Base-by-base conservation (phyloP, 2,329 filamentous ascomycete species). In the Coniochaeta ligniaria region DNA sequence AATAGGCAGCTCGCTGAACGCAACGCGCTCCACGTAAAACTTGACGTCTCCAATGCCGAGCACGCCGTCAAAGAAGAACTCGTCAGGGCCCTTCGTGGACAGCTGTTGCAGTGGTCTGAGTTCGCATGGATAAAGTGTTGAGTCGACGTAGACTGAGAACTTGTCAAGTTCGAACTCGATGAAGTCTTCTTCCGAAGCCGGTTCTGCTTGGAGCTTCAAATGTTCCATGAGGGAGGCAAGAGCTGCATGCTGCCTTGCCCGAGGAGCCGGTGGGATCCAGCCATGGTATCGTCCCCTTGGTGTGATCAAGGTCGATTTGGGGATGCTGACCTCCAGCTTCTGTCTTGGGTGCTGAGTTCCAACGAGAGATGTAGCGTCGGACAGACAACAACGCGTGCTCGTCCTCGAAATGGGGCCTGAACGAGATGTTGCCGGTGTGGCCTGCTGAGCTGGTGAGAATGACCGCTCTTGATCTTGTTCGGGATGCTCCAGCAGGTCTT, bases 1-100 rank as follows among this genome's bases (percentile, higher is more conserved):
- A 12, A 95, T 80, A 0, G 88, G 86, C 1, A 89, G 73, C 1
- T 80, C 75, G 0, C 73, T 67, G 55, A 94, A 89, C 0, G 78
- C 74, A 0, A 90, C 75, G 0, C 70, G 73, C 54, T 82, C 72
- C 0, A 94, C 77, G 60, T 82, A 90, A 45, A 75, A 74, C 3
- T 59, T 69, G 22, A 35, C 60, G 1, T 72, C 66, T 0, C 80
- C 80, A 3, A 76, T 60, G 9, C 76, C 80, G 0, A 92, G 69
- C 0, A 82, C 68, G 0, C 89, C 89, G 64, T 90, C 84, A 41
- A 91, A 84, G 54, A 76, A 83, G 59, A 85, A 78, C 5, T 63
- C 66, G 17, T 68, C 70, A 43, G 71, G 72, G 0, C 69, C 74
- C 24, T 65, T 70, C 1, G 74, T 76, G 3, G 77, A 72, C 0